Conservation (phyloP, 2,329 filamentous ascomycete species). For the Colletotrichum eleusines region DNA sequence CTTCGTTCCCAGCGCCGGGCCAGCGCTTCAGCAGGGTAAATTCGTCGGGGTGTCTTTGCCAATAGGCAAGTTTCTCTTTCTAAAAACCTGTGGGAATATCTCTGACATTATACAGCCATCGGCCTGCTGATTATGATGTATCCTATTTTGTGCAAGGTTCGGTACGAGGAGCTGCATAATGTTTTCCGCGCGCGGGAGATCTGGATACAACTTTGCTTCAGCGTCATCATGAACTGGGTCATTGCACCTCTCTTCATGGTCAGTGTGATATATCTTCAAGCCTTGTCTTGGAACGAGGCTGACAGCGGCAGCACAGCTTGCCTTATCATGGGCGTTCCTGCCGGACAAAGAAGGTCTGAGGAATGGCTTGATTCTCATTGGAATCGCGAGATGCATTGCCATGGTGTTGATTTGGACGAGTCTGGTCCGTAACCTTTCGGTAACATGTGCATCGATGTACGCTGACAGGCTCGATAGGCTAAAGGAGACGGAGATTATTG, state of each 20-base stretch:
- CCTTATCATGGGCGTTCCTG: slow-evolving; percentile 75
- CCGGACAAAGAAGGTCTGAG: slow-evolving; percentile 69
- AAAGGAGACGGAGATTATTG: slow-evolving; percentile 86
- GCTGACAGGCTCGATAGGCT: slow-evolving; percentile 55
- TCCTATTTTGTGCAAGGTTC: slow-evolving; percentile 89
- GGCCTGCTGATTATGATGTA: slow-evolving; percentile 95
- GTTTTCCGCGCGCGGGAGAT: slow-evolving; percentile 71
- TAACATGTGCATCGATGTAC: too few relatives aligned
- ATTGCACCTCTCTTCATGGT: slow-evolving; percentile 87
- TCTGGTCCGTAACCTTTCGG: slow-evolving; percentile 50
- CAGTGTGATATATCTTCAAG: slow-evolving; percentile 35
- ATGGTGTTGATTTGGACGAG: slow-evolving; percentile 85
- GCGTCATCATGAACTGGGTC: slow-evolving; percentile 84
- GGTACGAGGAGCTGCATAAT: slow-evolving; percentile 79
- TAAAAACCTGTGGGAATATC: accelerated
- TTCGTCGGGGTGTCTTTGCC: slow-evolving; percentile 78
- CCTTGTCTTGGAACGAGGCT: not conserved
- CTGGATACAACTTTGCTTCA: slow-evolving; percentile 85
- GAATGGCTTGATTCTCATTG: slow-evolving; percentile 83
- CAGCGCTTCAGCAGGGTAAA: slow-evolving; percentile 74
- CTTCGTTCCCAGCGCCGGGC: slow-evolving; percentile 73
- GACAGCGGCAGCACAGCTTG: slow-evolving; percentile 59
- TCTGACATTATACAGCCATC: slow-evolving; percentile 64
- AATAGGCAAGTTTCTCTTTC: slow-evolving; percentile 62
- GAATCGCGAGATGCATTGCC: slow-evolving; percentile 86